Evolutionary conservation across 805 yeast species (phyloP), one percentile per base, ranked within the genome.

Genomic region (Metschnikowia peoriensis): DNA sequence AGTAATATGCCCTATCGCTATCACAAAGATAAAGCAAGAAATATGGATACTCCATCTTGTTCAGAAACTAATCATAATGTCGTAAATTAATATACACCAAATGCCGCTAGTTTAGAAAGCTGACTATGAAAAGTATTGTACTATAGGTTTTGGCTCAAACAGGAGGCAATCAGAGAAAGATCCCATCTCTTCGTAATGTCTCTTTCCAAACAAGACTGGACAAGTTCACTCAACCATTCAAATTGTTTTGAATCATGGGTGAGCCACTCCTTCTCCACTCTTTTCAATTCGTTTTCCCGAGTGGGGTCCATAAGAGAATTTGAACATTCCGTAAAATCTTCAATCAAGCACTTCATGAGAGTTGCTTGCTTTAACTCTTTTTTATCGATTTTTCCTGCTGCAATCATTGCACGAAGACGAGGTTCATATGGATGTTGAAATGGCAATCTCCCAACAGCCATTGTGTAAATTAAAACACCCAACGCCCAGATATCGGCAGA

Each of bases 401-500:
- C 68, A 41, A 92, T 92, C 74, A 83, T 79, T 11, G 88, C 82
- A 40, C 89, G 78, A 55, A 92, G 72, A 56, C 91, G 73, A 10
- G 96, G 96, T 61, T 88, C 91, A 65, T 84, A 88, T n/a, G 80
- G 80, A 64, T 91, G 96, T 54, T 83, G 84, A 70, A 92, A 92
- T 0, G 97, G 97, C 47, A 92, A 67, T 56, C 78, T 81, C 0
- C 96, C 92, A 27, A 83, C 79, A 29, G 85, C 68, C 81, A 90
- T 79, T 1, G 96, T 84, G 66, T 82, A 91, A 4, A 86, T 60
- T 56, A 88, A 70, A 0, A 91, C 88, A 4, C 97, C 98, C 43
- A 88, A 76, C 0, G 97, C 96, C 97, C 97, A 92, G 6, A 89
- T 78, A 69, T 92, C 98, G 1, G 92, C 85, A 39, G 82, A 71